Conservation (phyloP, 164 flowering plant genomes). For the Chimonanthus praecox region DNA sequence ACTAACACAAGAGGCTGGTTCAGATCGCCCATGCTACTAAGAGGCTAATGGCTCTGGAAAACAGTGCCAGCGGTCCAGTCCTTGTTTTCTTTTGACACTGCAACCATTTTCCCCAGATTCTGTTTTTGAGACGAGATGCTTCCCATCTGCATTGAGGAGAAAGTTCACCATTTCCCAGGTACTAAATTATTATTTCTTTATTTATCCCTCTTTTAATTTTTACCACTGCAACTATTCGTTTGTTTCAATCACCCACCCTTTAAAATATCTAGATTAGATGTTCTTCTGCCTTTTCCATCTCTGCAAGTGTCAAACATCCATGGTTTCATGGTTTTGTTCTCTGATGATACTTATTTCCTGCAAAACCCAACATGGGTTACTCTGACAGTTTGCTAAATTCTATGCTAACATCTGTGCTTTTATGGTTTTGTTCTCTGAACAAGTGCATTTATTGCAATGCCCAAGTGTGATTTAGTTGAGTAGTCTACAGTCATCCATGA, state of each 20-base stretch:
- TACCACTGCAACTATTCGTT: background rate
- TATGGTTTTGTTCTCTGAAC: background rate
- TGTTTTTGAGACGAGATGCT: background rate
- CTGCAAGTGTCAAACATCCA: background rate
- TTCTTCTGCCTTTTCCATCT: background rate
- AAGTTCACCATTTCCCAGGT: background rate
- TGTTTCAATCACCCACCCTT: background rate
- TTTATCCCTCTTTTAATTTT: background rate
- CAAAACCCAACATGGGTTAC: background rate
- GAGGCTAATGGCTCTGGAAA: background rate
- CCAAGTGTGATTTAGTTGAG: slow-evolving; percentile 6
- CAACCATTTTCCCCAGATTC: background rate
- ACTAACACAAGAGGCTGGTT: background rate
- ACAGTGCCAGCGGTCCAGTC: background rate
- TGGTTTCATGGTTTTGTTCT: slow-evolving; percentile 1
- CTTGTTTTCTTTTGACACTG: background rate
- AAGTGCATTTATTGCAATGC: slow-evolving; percentile 3
- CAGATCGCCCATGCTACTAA: background rate
- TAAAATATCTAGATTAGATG: background rate
- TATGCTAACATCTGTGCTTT: background rate
- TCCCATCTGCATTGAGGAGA: background rate
- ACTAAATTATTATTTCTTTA: too few species aligned
- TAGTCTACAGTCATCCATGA: background rate
- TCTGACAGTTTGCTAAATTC: background rate
- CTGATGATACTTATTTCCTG: background rate